Percentiles rank a stretch among this genome's conserved stretches.
These are phyloP conservation scores for Dissophora globulifera DNA, from an alignment of 192 early-diverging fungal genomes.

Conservation along the genomic window DNA sequence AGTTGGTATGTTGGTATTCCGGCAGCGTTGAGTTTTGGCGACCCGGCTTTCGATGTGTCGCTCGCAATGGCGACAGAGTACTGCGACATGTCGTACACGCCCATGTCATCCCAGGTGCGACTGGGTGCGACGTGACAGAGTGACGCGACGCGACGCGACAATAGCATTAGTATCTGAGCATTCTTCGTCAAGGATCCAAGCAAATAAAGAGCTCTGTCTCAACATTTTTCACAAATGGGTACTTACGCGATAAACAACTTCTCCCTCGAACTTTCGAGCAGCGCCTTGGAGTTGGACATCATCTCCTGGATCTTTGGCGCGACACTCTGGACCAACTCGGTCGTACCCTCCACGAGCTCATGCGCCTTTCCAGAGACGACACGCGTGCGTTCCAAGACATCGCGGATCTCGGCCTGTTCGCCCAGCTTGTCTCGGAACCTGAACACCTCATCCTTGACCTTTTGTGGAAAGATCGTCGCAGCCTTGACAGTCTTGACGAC, in stretches of 20 bases:
- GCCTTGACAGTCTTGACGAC: constrained; percentile 77
- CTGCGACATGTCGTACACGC: constrained; percentile 55
- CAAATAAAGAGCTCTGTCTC: no score
- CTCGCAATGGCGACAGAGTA: constrained; percentile 47
- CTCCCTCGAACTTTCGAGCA: constrained; percentile 55
- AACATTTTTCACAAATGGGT: no score
- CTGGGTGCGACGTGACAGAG: constrained; percentile 1
- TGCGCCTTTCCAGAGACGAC: constrained; percentile 66
- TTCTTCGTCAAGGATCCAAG: no score
- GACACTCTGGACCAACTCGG: constrained; percentile 61
- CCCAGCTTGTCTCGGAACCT: constrained; percentile 50
- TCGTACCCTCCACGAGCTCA: constrained; percentile 69
- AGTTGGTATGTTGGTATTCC: constrained; percentile 62
- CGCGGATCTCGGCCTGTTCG: constrained; percentile 60
- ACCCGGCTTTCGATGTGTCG: neutral
- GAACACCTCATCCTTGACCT: constrained; percentile 59
- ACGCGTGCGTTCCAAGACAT: constrained; percentile 61
- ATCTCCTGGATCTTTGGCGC: constrained; percentile 61
- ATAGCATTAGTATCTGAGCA: no score
- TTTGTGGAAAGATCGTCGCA: constrained; percentile 65
- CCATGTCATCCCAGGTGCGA: constrained; percentile 53
- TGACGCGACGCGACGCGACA: no score
- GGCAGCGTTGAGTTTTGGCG: neutral
- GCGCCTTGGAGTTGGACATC: constrained; percentile 52
- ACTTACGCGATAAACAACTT: constrained; percentile 52